phyloP scores from a whole-genome alignment of 176 grass and related monocot species.

The Aegilops bicornis region DNA sequence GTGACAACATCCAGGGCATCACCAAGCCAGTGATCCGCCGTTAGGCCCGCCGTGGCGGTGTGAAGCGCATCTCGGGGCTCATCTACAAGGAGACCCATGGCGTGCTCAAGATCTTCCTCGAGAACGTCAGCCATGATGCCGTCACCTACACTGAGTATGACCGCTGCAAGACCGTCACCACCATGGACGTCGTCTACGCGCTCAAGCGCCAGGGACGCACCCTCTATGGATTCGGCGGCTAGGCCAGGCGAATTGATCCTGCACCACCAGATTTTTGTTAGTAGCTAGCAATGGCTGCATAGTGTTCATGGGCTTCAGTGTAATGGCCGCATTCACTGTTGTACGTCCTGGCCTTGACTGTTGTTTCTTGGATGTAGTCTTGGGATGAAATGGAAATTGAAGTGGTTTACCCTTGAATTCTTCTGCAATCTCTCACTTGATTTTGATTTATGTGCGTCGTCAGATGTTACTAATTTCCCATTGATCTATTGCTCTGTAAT shows the following conservation, averaged over 20 bases:
- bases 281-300: no score
- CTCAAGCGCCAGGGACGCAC: slow-evolving; percentile 94
- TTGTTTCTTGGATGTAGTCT: no score
- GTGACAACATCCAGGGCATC: slow-evolving; percentile 96
- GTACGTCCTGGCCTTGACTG: no score
- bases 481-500: no score
- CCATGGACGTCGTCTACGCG: slow-evolving; percentile 82
- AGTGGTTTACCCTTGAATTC: no score
- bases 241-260: background rate
- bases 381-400: no score
- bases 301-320: no score
- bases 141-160: slow-evolving; percentile 64
- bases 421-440: no score
- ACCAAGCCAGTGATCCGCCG: slow-evolving; percentile 52
- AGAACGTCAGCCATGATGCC: slow-evolving; percentile 94
- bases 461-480: no score
- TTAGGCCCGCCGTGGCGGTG: slow-evolving; percentile 34
- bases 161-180: slow-evolving; percentile 72
- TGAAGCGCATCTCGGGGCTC: slow-evolving; percentile 89
- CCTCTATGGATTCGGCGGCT: slow-evolving; percentile 86
- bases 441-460: no score
- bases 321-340: no score
- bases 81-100: slow-evolving; percentile 98
- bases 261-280: no score
- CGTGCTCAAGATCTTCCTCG: slow-evolving; percentile 98